phyloP scores from a whole-genome alignment of 805 yeast genomes.

The Candida oleophila region DNA sequence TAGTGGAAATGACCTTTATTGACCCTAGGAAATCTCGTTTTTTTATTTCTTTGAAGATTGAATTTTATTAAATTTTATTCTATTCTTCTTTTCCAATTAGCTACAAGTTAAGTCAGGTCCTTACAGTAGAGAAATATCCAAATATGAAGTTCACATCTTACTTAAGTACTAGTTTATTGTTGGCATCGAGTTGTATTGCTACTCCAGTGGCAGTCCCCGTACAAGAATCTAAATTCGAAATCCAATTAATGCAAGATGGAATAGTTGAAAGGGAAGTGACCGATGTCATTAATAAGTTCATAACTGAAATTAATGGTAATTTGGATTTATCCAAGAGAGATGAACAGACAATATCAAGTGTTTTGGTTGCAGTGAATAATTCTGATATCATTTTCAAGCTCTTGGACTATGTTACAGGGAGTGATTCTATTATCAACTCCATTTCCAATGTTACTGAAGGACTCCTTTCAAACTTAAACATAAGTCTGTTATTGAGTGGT shows the following conservation, averaged over 20 bases:
- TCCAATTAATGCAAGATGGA: slow-evolving; percentile 14
- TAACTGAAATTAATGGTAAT: neutral
- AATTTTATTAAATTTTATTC: neutral
- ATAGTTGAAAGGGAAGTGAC: slow-evolving; percentile 10
- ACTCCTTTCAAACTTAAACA: neutral
- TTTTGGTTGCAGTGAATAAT: slow-evolving; percentile 25
- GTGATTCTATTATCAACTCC: slow-evolving; percentile 23
- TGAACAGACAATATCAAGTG: slow-evolving; percentile 20
- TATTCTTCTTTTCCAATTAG: neutral
- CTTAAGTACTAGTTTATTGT: slow-evolving; percentile 9
- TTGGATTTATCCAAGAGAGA: slow-evolving; percentile 18
- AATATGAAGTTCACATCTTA: slow-evolving; percentile 14
- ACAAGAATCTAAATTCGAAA: slow-evolving; percentile 15
- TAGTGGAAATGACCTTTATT: neutral
- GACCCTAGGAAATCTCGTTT: neutral
- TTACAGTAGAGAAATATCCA: neutral
- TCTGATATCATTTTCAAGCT: slow-evolving; percentile 33
- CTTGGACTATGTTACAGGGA: slow-evolving; percentile 35
- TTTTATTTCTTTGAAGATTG: neutral
- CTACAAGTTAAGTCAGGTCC: neutral
- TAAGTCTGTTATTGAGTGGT: neutral
- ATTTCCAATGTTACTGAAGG: slow-evolving; percentile 32
- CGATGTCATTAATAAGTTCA: slow-evolving; percentile 8
- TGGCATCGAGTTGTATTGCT: slow-evolving; percentile 15
- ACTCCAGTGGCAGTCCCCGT: slow-evolving; percentile 21